Base-by-base conservation (phyloP, 768 basidiomycete genomes). In the Trametes gibbosa region DNA sequence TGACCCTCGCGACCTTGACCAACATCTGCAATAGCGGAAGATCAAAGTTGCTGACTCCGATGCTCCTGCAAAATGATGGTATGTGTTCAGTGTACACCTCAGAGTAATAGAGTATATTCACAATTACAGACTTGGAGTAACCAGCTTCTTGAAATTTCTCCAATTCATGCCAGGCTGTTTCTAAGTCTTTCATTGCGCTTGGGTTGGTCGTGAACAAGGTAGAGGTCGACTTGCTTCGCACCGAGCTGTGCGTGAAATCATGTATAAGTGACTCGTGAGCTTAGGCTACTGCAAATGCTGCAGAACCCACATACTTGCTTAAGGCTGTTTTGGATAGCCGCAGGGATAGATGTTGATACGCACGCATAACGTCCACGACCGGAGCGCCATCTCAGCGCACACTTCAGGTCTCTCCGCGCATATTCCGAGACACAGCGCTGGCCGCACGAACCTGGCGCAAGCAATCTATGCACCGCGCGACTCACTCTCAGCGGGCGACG, bases 11-110 rank as follows among this genome's bases (percentile, higher is more conserved):
- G 0, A 70, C 67, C 63, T 79, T 80, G 52, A 84, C 53, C 3
- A 90, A 61, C 3, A 69, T 69, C 65, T 86, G 74, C 17, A 91
- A 74, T 48, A 84, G 71, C 0, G 75, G 68, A 32, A 87, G 61
- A 4, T 66, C 68, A 69, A 86, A 89, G 71, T 90, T 90, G 73
- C 84, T 85, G 54, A 91, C 86, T 17, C 88, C 88, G 53, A 88
- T 87, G 68, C 82, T 86, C 79, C 85, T 88, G 56, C 3, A 34
- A 49, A 9, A 10, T 1, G 13, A 19, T n/a, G 7, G 49, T 43
- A 12, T 17, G 3, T 1, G 1, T 12, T 53, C 40, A 23, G 24
- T 17, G 13, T 6, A 19, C 3, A 10, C 12, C 3, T 1, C 16
- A 8, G 1, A 5, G 34, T 23, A 17, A 55, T 25, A 10, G 34